A percentile compares a stretch with the other conserved stretches of the same genome.
Conservation (phyloP, 140 eudicot genomes). For the Anethum foeniculum region DNA sequence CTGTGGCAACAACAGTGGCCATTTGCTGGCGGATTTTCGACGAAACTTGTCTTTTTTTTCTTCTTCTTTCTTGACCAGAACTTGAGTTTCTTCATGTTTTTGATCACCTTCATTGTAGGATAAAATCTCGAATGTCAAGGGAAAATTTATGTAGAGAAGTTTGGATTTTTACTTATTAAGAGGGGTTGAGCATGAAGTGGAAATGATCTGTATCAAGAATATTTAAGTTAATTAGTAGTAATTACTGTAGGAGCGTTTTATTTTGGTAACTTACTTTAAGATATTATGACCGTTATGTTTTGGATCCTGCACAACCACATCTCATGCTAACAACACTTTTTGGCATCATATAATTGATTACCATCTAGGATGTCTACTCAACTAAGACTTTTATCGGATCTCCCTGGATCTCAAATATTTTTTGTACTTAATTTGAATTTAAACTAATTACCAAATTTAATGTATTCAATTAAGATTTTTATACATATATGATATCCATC, state of each 20-base stretch:
- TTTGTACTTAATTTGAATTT: no score
- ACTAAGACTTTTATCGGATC: no score
- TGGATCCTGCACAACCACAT: background rate
- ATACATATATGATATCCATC: no score
- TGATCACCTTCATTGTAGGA: slow-evolving; percentile 47
- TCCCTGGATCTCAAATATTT: no score
- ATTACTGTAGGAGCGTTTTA: background rate
- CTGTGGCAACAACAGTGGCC: slow-evolving; percentile 21
- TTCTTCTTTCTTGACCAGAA: slow-evolving; percentile 76
- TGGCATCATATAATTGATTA: no score
- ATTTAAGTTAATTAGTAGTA: background rate
- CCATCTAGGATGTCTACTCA: no score
- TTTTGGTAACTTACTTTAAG: background rate
- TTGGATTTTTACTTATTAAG: background rate
- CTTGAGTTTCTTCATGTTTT: slow-evolving; percentile 63
- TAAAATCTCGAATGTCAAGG: background rate
- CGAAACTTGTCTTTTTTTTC: slow-evolving; percentile 24
- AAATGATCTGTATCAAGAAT: background rate
- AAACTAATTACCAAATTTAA: no score
- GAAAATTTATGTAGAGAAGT: background rate
- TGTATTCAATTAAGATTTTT: no score
- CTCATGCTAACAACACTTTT: no score
- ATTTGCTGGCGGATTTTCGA: slow-evolving; percentile 16
- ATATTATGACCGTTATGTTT: slow-evolving; percentile 1
- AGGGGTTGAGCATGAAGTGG: background rate